Percentiles rank a stretch among this genome's conserved stretches.
These are phyloP conservation scores for Ceratocystis smalleyi DNA, from an alignment of 2,329 filamentous ascomycete species.

Conservation along the genomic window DNA sequence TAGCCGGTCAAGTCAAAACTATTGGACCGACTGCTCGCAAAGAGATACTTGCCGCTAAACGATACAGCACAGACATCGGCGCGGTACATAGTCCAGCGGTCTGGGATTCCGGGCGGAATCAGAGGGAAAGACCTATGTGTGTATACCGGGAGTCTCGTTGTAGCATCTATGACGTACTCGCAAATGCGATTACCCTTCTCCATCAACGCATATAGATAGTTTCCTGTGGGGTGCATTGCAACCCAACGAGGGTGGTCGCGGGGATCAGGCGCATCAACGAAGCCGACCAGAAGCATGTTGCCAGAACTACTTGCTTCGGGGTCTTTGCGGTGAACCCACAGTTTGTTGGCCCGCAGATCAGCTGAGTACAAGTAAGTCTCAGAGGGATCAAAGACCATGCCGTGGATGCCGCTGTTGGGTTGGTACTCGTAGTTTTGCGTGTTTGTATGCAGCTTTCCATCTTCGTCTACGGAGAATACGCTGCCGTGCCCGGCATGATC, in stretches of 20 bases:
- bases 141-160: conserved; percentile 60
- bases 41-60: conserved; percentile 56
- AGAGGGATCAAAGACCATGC: conserved; percentile 63
- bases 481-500: conserved; percentile 69
- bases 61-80: conserved; percentile 70
- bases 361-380: conserved; percentile 67
- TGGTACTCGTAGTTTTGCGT: conserved; percentile 61
- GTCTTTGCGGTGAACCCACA: conserved; percentile 67
- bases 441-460: conserved; percentile 45
- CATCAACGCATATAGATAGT: conserved; percentile 75
- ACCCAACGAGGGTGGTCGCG: conserved; percentile 80
- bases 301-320: conserved; percentile 32
- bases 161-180: conserved; percentile 64
- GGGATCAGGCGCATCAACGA: conserved; percentile 52
- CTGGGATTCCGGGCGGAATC: conserved; percentile 55
- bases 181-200: conserved; percentile 74
- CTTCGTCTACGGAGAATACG: conserved; percentile 47
- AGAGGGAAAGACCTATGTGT: conserved; percentile 63
- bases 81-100: conserved; percentile 51
- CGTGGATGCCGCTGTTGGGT: conserved; percentile 56
- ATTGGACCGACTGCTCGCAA: conserved; percentile 72
- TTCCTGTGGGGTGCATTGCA: conserved; percentile 61
- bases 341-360: conserved; percentile 60
- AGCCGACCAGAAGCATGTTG: conserved; percentile 52
- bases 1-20: conserved; percentile 63